phyloP scores from a whole-genome alignment of 495 filamentous ascomycete species.

The Lophium mytilinum region DNA sequence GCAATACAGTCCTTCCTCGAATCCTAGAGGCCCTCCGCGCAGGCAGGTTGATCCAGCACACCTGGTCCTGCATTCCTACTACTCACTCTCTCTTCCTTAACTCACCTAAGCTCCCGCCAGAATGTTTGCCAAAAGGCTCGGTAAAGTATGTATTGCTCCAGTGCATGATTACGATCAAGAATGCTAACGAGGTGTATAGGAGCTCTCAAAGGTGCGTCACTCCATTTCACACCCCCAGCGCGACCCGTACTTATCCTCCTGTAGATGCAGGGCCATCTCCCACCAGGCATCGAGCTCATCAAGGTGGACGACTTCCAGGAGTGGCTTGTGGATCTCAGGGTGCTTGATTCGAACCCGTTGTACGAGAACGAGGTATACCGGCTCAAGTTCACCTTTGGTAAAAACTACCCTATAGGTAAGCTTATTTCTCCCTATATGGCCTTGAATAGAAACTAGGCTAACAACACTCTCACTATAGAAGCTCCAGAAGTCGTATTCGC shows the following conservation, averaged over 20 bases:
- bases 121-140: conserved; percentile 20
- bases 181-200: conserved; percentile 16
- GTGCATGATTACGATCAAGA: no score
- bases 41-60: no score
- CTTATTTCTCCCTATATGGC: neutral
- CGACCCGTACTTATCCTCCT: neutral
- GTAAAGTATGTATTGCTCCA: conserved; percentile 17
- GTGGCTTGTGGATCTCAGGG: conserved; percentile 89
- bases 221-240: neutral
- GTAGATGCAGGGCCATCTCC: conserved; percentile 32
- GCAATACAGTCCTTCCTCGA: no score
- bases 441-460: neutral
- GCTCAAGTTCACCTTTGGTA: conserved; percentile 76
- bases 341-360: conserved; percentile 85
- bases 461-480: conserved; percentile 42
- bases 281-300: conserved; percentile 67
- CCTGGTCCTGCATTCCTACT: no score
- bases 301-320: conserved; percentile 73
- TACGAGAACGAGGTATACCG: conserved; percentile 76
- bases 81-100: no score
- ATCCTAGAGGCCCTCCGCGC: no score
- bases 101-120: no score
- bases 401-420: conserved; percentile 83
- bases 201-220: conserved; percentile 23
- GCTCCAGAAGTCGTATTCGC: conserved; percentile 90